Evolutionary conservation across 2,329 filamentous ascomycete species (phyloP).

Genomic region (Fusarium oxysporum): DNA sequence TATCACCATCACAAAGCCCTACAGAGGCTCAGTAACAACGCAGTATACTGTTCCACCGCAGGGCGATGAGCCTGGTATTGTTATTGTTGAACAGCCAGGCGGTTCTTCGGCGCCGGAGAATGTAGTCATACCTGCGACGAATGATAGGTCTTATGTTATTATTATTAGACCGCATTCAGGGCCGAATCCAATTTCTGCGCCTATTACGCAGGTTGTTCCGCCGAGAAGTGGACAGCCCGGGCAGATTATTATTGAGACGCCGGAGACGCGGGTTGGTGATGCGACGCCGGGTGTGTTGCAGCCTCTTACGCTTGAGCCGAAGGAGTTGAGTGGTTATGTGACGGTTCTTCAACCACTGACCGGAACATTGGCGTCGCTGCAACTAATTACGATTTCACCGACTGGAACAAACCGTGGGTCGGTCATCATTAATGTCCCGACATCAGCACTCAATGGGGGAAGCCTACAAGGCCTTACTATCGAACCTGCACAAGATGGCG

Average conservation of each 20-base stretch:
- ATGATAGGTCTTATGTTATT: constrained; percentile 31
- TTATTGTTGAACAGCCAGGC: constrained; percentile 35
- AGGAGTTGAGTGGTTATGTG: constrained; percentile 20
- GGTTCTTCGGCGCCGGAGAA: constrained; percentile 24
- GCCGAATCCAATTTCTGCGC: constrained; percentile 21
- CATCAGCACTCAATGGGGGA: not conserved
- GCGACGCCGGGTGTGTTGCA: not conserved
- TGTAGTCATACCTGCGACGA: constrained; percentile 34
- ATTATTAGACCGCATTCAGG: constrained; percentile 38
- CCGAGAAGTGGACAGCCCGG: constrained; percentile 24
- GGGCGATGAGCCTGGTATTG: constrained; percentile 31
- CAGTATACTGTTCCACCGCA: constrained; percentile 37
- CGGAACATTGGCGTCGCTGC: not conserved
- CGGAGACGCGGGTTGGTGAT: constrained; percentile 16
- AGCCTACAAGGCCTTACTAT: constrained; percentile 14
- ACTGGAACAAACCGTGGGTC: constrained; percentile 34
- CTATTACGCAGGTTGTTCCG: constrained; percentile 28
- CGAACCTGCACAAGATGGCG: constrained; percentile 9
- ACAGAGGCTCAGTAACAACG: constrained; percentile 33
- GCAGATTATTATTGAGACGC: constrained; percentile 39
- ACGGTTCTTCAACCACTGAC: constrained; percentile 31
- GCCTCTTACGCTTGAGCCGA: constrained; percentile 27
- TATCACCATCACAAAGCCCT: constrained; percentile 38
- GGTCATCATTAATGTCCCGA: constrained; percentile 34
- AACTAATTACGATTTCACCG: constrained; percentile 27